Evolutionary conservation across 306 rosid species (phyloP), one percentile per base, ranked within the genome.

Genomic region (Acacia confusa): DNA sequence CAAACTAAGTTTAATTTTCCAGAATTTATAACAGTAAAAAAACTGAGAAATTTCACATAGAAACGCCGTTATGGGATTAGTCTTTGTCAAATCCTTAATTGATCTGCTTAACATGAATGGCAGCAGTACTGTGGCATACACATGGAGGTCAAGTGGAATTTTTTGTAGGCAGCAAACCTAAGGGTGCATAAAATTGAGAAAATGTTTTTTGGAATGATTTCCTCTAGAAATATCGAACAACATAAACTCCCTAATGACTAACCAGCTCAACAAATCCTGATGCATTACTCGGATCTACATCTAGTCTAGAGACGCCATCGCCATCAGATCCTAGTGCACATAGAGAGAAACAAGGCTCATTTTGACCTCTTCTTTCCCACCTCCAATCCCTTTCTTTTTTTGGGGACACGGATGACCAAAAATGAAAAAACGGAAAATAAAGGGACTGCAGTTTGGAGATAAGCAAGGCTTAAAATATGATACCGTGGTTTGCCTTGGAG

Each of bases 401-500:
- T 61, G 13, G 9, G 15, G 6, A 63, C 45, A 61, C 11, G 27
- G 68, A 28, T 4, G 6, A 4, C 27, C 40, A 4, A 61, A 61
- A 58, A 19, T 10, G n/a, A 4, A 61, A 60, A n/a, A 14, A 63
- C 40, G n/a, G 9, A 63, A 77, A n/a, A 61, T 74, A 71, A 82
- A 28, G 67, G 67, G 16, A 60, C 28, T 2, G 36, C 67, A 25
- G 36, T 24, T 22, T 27, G 34, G 34, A 60, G 69, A 63, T 28
- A 58, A 16, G 58, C 6, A 64, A 72, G 61, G 63, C 48, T 8
- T 17, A 25, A 57, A 77, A 71, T 36, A 27, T 30, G 30, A 28
- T 91, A 95, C 99, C 98, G 88, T 86, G 69, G 99, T 95, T 88
- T 95, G 97, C 88, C 90, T 87, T 24, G 99, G 92, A 67, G 97